Evolutionary conservation across 495 filamentous ascomycete species (phyloP), one percentile per base, ranked within the genome.

Genomic region (Pyrenula aspistea): DNA sequence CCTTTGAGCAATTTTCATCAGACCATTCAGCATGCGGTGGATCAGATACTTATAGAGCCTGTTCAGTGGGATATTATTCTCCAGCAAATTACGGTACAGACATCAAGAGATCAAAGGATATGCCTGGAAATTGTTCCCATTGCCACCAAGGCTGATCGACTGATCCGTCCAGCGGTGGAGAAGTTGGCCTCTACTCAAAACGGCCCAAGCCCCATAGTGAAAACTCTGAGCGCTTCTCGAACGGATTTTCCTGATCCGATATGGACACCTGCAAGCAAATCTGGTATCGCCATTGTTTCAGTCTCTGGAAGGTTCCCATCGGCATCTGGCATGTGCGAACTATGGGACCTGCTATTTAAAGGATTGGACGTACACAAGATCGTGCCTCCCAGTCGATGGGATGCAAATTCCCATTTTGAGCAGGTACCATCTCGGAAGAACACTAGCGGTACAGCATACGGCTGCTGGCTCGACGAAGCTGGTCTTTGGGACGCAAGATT

Each of bases 361-460:
- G 73, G 74, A 0, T 62, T 63, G 0, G 74, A 79, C 58, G 64
- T 70, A 1, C 65, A 68, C 22, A 60, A 53, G 8, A 59, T 53
- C 49, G 63, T 79, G 0, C 75, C 75, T 0, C 53, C 60, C 0
- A 70, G 73, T 56, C 65, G 76, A 19, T 80, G 73, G 23, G 70
- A 78, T 55, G 25, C 72, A 2, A 61, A 72, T 0, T 63, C 69
- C 0, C 74, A 80, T 53, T 65, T 53, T 25, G 75, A 80, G 60
- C 67, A 69, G 0, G 63, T 62, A 12, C 74, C 73, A 10, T 71
- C 74, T 24, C 60, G 21, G 0, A 55, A 57, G 10, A 76, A 74
- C 36, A 62, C 66, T 2, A 69, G 53, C 25, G 25, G 53, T 1
- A 74, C 65, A 0, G 70, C 67, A 1, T 75, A 59, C 52, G 74